Evolutionary conservation across 2,329 filamentous ascomycete genomes (phyloP).

Genomic region (Aspergillus sp.): DNA sequence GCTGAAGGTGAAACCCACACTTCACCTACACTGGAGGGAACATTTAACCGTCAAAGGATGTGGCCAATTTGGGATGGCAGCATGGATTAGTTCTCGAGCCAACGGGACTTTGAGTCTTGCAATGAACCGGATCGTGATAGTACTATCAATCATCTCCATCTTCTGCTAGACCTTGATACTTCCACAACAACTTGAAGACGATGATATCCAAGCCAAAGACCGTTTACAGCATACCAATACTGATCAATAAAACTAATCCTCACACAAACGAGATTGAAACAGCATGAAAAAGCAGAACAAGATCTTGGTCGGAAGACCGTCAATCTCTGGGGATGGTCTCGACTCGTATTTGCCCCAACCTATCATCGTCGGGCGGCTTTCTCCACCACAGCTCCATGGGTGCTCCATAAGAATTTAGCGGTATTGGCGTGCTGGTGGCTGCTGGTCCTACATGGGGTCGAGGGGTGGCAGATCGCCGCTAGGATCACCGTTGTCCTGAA

Average conservation of each 20-base stretch:
- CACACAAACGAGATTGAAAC: too few species aligned
- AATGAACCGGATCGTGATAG: too few species aligned
- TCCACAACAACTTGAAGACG: too few species aligned
- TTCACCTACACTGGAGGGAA: not conserved
- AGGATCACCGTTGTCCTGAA: slow-evolving; percentile 26
- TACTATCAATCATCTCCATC: too few species aligned
- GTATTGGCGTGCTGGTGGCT: slow-evolving; percentile 12
- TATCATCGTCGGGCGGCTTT: slow-evolving; percentile 8
- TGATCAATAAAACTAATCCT: too few species aligned
- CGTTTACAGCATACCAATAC: too few species aligned
- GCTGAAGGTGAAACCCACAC: not conserved
- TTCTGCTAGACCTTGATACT: too few species aligned
- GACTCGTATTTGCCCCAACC: slow-evolving; percentile 14
- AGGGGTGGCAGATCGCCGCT: slow-evolving; percentile 29
- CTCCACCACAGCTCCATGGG: slow-evolving; percentile 27
- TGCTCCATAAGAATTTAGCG: slow-evolving; percentile 10
- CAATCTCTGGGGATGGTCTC: slow-evolving; percentile 8
- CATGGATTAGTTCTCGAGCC: not conserved
- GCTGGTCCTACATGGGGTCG: slow-evolving; percentile 8
- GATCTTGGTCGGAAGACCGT: too few species aligned
- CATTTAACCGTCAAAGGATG: not conserved
- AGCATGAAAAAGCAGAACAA: too few species aligned
- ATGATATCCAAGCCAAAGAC: too few species aligned
- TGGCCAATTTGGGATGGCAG: not conserved
- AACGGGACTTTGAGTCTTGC: not conserved